Base-by-base conservation (phyloP, 2,329 filamentous ascomycete genomes). In the Arthroderma sp. region DNA sequence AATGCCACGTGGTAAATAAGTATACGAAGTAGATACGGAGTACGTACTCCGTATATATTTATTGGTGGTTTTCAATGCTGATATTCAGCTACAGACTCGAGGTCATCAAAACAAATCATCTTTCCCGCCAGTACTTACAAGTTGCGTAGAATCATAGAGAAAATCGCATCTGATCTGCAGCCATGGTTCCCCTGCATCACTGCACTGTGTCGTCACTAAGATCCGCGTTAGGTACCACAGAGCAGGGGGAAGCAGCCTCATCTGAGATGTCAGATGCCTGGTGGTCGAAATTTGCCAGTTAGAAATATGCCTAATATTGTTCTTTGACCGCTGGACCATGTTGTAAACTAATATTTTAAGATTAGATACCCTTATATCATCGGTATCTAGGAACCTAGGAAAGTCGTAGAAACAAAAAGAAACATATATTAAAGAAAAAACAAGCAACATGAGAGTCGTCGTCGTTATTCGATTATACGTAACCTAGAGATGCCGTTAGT, bases 401-500 rank as follows among this genome's bases (percentile, higher is more conserved):
- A 51, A 33, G 28, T 51, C 51, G 21, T 54, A 39, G 31, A 23
- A 5, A 25, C 17, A 54, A 39, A 4, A 37, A 39, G 11, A 17
- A 54, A 21, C 31, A 54, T 38, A 39, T 54, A 54, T 21, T 21
- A 54, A 54, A 38, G n/a, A 31, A 25, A 31, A 47, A 11, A 47
- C 11, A 47, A 25, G 15, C 21, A 25, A 23, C 33, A 39, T 53
- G n/a, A 52, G 25, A 52, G 35, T 52, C 19, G 13, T 19, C 28
- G 25, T 44, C 39, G 38, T 44, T 55, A 55, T 13, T 43, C 37
- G 39, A 39, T 60, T 54, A 60, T 58, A 60, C 58, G 38, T 58
- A 60, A 33, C 58, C 58, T 60, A 41, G 3, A 28, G 39, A 17
- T 15, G 11, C 31, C 38, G 52, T 59, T 54, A 61, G 58, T 31